Evolutionary conservation across 306 rosid species (phyloP).

Genomic region (Prunus mume): DNA sequence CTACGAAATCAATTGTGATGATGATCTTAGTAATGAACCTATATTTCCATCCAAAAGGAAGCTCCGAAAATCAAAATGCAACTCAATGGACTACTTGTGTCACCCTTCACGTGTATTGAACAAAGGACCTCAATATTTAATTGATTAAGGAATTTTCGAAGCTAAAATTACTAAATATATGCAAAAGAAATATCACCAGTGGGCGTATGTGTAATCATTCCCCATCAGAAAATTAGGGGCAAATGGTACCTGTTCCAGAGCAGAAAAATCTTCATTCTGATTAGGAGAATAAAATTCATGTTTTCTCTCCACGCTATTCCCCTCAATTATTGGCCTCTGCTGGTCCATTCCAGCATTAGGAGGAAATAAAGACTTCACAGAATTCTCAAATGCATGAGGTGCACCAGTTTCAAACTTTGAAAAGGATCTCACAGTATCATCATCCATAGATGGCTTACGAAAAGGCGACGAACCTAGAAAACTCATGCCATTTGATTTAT

Average conservation of each 20-base stretch:
- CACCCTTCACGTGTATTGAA: not conserved
- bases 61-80: not conserved
- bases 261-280: conserved; percentile 81
- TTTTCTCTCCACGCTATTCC: conserved; percentile 52
- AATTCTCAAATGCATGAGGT: conserved; percentile 36
- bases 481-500: conserved; percentile 40
- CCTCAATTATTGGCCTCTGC: conserved; percentile 37
- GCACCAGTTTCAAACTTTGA: conserved; percentile 35
- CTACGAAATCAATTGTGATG: not conserved
- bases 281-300: conserved; percentile 52
- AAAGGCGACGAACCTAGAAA: conserved; percentile 38
- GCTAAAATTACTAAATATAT: not conserved
- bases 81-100: not conserved
- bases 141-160: not conserved
- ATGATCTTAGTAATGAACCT: not conserved
- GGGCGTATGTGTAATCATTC: conserved; percentile 7
- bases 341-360: conserved; percentile 34
- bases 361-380: conserved; percentile 29
- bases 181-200: not conserved
- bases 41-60: not conserved
- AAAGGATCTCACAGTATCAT: conserved; percentile 35
- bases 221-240: conserved; percentile 18
- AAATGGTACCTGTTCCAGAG: conserved; percentile 82
- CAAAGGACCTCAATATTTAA: not conserved
- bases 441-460: conserved; percentile 39